These are phyloP conservation scores for Crithidia sp. DNA, from an alignment of 208 protist genomes.

Conservation along the genomic window DNA sequence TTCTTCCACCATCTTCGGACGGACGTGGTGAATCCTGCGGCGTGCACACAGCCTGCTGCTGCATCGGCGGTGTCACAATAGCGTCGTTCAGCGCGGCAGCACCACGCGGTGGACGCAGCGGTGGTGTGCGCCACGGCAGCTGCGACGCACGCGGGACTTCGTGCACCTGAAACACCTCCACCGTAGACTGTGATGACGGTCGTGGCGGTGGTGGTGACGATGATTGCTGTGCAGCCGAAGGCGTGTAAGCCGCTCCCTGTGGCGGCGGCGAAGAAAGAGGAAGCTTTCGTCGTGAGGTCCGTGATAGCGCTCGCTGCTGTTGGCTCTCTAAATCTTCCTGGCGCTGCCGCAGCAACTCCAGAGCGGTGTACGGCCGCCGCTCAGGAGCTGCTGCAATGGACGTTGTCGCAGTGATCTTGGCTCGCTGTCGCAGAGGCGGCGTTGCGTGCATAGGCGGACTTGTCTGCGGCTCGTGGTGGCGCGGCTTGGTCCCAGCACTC, in stretches of 20 bases:
- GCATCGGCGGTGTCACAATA: too few species aligned
- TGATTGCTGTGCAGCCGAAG: background rate
- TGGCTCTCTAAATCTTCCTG: background rate
- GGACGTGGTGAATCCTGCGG: too few species aligned
- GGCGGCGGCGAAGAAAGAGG: background rate
- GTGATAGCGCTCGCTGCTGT: background rate
- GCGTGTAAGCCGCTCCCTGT: background rate
- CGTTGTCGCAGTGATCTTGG: too few species aligned
- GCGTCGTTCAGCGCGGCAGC: too few species aligned
- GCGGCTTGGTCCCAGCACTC: too few species aligned
- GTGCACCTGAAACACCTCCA: slow-evolving; percentile 17
- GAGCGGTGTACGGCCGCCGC: slow-evolving; percentile 16
- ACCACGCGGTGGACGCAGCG: too few species aligned
- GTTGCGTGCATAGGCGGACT: background rate
- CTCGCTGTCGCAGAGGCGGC: background rate
- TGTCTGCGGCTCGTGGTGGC: too few species aligned
- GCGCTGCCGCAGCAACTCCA: slow-evolving; percentile 28
- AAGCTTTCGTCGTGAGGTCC: too few species aligned
- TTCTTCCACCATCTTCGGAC: too few species aligned
- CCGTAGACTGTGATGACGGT: background rate
- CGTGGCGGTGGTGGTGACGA: background rate
- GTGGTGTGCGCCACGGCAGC: too few species aligned
- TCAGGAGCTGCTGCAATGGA: background rate
- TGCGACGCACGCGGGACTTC: background rate
- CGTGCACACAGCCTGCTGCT: too few species aligned